Conservation (phyloP, 768 basidiomycete species). For the Crassisporium funariophilum region DNA sequence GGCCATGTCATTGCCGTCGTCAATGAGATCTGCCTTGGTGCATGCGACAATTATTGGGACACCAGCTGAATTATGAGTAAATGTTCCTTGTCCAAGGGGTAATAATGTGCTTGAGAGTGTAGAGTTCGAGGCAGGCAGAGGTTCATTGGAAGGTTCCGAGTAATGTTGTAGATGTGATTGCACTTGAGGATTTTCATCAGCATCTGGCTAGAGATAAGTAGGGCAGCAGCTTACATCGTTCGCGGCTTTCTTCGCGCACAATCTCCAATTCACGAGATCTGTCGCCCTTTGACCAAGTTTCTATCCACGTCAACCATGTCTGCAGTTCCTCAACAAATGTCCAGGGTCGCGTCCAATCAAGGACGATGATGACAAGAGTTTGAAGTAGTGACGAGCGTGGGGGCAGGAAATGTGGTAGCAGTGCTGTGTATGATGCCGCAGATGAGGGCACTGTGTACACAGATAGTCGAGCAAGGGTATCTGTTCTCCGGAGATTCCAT, state of each 20-base stretch:
- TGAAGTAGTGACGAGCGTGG: slow-evolving; percentile 67
- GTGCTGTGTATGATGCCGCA: slow-evolving; percentile 64
- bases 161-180: slow-evolving; percentile 91
- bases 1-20: slow-evolving; percentile 73
- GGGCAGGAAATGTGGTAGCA: slow-evolving; percentile 80
- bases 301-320: slow-evolving; percentile 85
- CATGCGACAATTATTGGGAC: slow-evolving; percentile 88
- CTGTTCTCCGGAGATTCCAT: slow-evolving; percentile 38
- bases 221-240: slow-evolving; percentile 63
- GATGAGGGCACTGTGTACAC: slow-evolving; percentile 90
- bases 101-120: slow-evolving; percentile 69
- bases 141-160: slow-evolving; percentile 73
- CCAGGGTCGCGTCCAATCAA: slow-evolving; percentile 97
- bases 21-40: slow-evolving; percentile 92
- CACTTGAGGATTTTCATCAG: slow-evolving; percentile 46
- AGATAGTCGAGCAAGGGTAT: slow-evolving; percentile 86
- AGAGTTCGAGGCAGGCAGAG: slow-evolving; percentile 59
- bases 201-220: background rate
- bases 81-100: slow-evolving; percentile 81
- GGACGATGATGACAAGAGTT: slow-evolving; percentile 77
- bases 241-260: slow-evolving; percentile 76
- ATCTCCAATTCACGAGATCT: slow-evolving; percentile 72
- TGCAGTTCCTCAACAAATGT: slow-evolving; percentile 85
- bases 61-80: slow-evolving; percentile 86
- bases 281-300: slow-evolving; percentile 76